These are phyloP conservation scores for Triticum dicoccoides DNA, from an alignment of 176 grass and related monocot species.

Conservation along the genomic window DNA sequence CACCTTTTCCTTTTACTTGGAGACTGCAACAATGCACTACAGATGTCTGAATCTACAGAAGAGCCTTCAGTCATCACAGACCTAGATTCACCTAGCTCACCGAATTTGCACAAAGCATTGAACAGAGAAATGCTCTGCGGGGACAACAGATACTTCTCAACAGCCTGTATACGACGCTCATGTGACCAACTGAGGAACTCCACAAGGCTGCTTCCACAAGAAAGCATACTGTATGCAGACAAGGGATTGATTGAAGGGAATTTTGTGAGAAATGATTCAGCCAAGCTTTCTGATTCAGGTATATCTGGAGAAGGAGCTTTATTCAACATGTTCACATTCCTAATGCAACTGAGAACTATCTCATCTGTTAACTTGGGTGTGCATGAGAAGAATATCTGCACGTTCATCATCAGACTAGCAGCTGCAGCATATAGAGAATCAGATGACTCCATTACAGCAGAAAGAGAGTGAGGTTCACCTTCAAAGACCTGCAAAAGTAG, in stretches of 20 bases:
- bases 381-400: slow-evolving; percentile 81
- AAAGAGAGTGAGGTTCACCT: slow-evolving; percentile 66
- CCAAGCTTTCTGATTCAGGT: slow-evolving; percentile 75
- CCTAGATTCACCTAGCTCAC: slow-evolving; percentile 84
- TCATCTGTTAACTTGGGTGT: slow-evolving; percentile 78
- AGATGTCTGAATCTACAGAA: slow-evolving; percentile 73
- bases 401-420: slow-evolving; percentile 74
- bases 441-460: slow-evolving; percentile 70
- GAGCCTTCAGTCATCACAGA: slow-evolving; percentile 92
- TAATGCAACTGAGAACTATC: slow-evolving; percentile 78
- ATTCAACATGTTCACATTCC: slow-evolving; percentile 41
- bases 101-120: slow-evolving; percentile 75
- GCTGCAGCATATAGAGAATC: slow-evolving; percentile 78
- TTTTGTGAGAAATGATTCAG: slow-evolving; percentile 84
- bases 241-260: slow-evolving; percentile 91
- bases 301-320: slow-evolving; percentile 49
- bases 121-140: slow-evolving; percentile 75
- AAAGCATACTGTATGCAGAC: slow-evolving; percentile 81
- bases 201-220: slow-evolving; percentile 49
- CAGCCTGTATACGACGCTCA: slow-evolving; percentile 61
- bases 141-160: slow-evolving; percentile 60
- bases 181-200: slow-evolving; percentile 76
- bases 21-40: slow-evolving; percentile 69
- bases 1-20: slow-evolving; percentile 48
- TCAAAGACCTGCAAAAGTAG: slow-evolving; percentile 71